These are phyloP conservation scores for Termitomyces sp. DNA, from an alignment of 768 basidiomycete species.

Conservation along the genomic window DNA sequence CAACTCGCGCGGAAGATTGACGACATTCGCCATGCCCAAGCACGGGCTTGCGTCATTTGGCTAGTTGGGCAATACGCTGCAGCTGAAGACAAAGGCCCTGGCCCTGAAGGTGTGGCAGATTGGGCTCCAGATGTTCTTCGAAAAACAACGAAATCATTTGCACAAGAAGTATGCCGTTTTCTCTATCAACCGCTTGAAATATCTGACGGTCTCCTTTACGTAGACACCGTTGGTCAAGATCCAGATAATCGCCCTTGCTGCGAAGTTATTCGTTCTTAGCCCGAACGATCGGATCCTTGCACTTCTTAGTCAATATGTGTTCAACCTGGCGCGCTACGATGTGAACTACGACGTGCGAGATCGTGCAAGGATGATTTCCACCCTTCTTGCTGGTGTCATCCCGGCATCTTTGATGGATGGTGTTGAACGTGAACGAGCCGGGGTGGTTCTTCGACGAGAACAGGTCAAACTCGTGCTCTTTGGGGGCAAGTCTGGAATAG, in stretches of 20 bases:
- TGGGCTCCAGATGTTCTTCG: slow-evolving; percentile 92
- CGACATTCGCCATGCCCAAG: slow-evolving; percentile 74
- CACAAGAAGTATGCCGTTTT: slow-evolving; percentile 53
- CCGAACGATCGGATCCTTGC: slow-evolving; percentile 49
- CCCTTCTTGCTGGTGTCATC: slow-evolving; percentile 60
- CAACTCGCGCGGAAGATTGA: slow-evolving; percentile 77
- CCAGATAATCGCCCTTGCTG: slow-evolving; percentile 81
- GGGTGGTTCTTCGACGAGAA: slow-evolving; percentile 79
- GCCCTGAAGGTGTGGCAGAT: slow-evolving; percentile 57
- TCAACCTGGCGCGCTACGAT: slow-evolving; percentile 88
- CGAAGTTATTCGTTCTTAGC: slow-evolving; percentile 75
- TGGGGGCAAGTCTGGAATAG: slow-evolving; percentile 61
- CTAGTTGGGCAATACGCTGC: slow-evolving; percentile 87
- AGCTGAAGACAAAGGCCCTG: slow-evolving; percentile 28
- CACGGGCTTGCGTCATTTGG: slow-evolving; percentile 89
- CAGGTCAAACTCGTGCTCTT: slow-evolving; percentile 81
- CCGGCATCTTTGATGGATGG: slow-evolving; percentile 32
- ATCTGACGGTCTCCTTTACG: background rate
- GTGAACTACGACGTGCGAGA: slow-evolving; percentile 88
- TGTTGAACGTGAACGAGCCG: slow-evolving; percentile 46
- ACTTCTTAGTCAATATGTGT: slow-evolving; percentile 68
- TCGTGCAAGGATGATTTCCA: slow-evolving; percentile 75
- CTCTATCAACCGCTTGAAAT: background rate
- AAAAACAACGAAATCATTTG: slow-evolving; percentile 73
- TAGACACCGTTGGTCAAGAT: slow-evolving; percentile 73